Conservation (phyloP, 495 filamentous ascomycete genomes). For the Stereocaulon alpinum region DNA sequence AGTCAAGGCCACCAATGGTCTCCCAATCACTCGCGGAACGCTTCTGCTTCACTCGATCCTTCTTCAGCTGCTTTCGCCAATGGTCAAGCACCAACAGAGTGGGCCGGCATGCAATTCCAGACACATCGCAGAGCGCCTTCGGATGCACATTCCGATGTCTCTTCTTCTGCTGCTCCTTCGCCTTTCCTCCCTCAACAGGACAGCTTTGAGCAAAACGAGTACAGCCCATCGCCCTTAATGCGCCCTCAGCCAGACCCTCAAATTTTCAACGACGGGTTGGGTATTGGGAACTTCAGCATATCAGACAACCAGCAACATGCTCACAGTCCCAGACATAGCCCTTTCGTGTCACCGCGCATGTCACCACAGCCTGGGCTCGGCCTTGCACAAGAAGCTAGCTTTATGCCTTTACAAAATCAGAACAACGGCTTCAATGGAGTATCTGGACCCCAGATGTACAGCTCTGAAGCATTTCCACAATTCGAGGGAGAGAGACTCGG, state of each 20-base stretch:
- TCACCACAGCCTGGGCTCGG: constrained; percentile 58
- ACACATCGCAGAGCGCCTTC: constrained; percentile 74
- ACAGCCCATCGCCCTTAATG: constrained; percentile 70
- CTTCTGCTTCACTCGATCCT: constrained; percentile 73
- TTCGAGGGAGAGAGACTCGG: constrained; percentile 23
- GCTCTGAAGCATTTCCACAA: constrained; percentile 39
- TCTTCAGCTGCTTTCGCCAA: constrained; percentile 60
- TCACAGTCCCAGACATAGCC: constrained; percentile 70
- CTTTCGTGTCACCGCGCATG: constrained; percentile 74
- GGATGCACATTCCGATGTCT: constrained; percentile 73
- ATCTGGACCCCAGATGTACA: constrained; percentile 47
- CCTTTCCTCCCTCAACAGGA: constrained; percentile 73
- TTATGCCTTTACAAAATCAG: constrained; percentile 40
- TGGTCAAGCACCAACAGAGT: constrained; percentile 49
- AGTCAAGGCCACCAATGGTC: constrained; percentile 40
- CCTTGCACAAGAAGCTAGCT: constrained; percentile 35
- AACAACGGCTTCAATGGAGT: constrained; percentile 39
- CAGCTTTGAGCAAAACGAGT: constrained; percentile 62
- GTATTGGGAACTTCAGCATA: constrained; percentile 71
- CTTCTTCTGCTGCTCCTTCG: constrained; percentile 69
- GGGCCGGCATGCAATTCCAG: constrained; percentile 63
- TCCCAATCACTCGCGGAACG: constrained; percentile 61
- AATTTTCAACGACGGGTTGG: constrained; percentile 64
- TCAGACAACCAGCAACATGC: constrained; percentile 55
- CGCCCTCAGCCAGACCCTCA: constrained; percentile 56